Evolutionary conservation across 805 yeast species (phyloP), one percentile per base, ranked within the genome.

Genomic region (Metschnikowia corniflorae): DNA sequence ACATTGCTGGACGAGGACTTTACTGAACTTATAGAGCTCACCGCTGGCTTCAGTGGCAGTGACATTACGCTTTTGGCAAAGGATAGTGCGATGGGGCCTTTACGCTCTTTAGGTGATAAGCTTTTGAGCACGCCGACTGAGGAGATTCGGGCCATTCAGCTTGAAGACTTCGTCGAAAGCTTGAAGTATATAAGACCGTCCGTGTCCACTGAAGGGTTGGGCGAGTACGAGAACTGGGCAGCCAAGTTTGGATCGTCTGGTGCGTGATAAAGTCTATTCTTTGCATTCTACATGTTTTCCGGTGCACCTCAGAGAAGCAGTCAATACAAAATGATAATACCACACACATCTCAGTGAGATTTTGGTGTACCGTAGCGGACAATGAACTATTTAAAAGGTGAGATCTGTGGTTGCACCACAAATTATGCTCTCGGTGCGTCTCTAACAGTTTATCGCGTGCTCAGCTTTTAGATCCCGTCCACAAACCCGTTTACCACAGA

Each of bases 41-140:
- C 97, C 0, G 78, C 79, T 6, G 91, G 86, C 0, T 87, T 80
- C 60, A 85, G 95, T n/a, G 96, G 96, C 2, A 81, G 93, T 47
- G 98, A 91, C 61, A 74, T 91, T 28, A 88, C 97, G 0, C 89
- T 96, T 1, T 61, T 91, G 42, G 95, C 97, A 2, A 93, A 89
- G 60, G 97, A 91, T 58, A 94, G 96, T 3, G 97, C 98, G 1
- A 89, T 91, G 97, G 96, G 96, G 1, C 97, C 98, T 2, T 66
- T 93, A 24, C 71, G 98, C 45, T 82, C 87, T 26, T 64, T 91
- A 16, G 97, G 97, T 2, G 97, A 91, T 41, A 79, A 82, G 30
- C 71, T 91, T 37, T 68, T 91, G 45, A 59, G 66, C 54, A 75
- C 80, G 1, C 71, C 86, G 2, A 79, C 86, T 23, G 86, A 82